Conservation (phyloP, 176 grass and related monocot species). For the Zoysia pacifica region DNA sequence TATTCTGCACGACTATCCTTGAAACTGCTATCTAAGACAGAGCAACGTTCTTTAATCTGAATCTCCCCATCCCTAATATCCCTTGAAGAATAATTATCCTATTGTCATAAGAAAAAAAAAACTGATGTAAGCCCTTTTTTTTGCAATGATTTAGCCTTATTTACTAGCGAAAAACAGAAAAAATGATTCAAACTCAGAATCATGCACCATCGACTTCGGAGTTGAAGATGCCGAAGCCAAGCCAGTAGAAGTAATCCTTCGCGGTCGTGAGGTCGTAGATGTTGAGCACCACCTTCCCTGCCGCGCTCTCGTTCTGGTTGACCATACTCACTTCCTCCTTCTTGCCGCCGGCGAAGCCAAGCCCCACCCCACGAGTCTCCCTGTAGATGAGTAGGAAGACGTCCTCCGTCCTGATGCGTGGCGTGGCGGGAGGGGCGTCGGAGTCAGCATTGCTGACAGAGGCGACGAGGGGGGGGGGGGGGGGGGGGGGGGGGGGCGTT, state of each 20-base stretch:
- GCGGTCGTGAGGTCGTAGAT: conserved; percentile 45
- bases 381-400: conserved; percentile 17
- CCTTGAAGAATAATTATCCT: background rate
- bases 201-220: conserved; percentile 71
- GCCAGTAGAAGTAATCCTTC: conserved; percentile 59
- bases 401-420: too few relatives aligned
- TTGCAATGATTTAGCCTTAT: too few relatives aligned
- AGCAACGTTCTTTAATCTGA: background rate
- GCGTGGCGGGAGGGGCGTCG: too few relatives aligned
- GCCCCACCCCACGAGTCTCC: background rate
- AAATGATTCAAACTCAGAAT: background rate
- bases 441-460: too few relatives aligned
- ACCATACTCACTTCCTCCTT: conserved; percentile 32
- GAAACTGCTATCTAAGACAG: background rate
- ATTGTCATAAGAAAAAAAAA: background rate
- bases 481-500: too few relatives aligned
- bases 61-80: background rate
- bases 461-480: too few relatives aligned
- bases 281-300: conserved; percentile 61
- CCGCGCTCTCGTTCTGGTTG: conserved; percentile 8
- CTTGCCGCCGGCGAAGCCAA: conserved; percentile 9
- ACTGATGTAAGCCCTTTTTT: too few relatives aligned
- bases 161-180: background rate
- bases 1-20: background rate
- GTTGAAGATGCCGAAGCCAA: conserved; percentile 73